Conservation (phyloP, 2,329 filamentous ascomycete species). For the Magnaporthiopsis poae region DNA sequence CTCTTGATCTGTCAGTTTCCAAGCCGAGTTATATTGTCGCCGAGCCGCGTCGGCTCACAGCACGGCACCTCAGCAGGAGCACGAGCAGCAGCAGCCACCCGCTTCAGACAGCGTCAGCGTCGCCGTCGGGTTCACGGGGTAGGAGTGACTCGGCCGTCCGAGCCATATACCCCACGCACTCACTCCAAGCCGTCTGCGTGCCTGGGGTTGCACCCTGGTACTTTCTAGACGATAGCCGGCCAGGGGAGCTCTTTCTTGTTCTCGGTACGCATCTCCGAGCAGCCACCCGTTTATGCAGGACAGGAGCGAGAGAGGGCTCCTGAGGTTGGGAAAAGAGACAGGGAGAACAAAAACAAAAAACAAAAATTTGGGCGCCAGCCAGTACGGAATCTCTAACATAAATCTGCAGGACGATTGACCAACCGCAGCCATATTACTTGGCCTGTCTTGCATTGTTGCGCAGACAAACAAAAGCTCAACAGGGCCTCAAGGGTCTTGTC, state of each 20-base stretch:
- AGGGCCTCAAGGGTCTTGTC: slow-evolving; percentile 4
- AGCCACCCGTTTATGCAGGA: background rate
- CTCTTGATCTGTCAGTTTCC: background rate
- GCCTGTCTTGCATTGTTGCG: background rate
- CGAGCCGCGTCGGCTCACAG: background rate
- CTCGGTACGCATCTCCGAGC: background rate
- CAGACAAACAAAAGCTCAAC: background rate
- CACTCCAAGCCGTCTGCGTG: background rate
- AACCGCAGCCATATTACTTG: background rate
- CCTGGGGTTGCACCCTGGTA: background rate
- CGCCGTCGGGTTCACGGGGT: background rate
- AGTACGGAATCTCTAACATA: background rate
- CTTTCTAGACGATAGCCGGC: background rate
- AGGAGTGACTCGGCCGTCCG: background rate
- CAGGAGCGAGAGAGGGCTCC: background rate
- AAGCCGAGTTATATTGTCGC: background rate
- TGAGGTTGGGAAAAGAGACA: background rate
- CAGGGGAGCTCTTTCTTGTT: background rate
- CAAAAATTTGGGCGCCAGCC: too few relatives aligned
- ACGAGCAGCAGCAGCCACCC: too few relatives aligned
- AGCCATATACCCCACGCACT: background rate
- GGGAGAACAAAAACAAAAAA: background rate
- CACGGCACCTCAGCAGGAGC: background rate
- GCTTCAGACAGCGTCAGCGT: background rate
- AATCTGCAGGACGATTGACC: background rate